Evolutionary conservation across 2,329 filamentous ascomycete species (phyloP).

Genomic region (Diplodia corticola): DNA sequence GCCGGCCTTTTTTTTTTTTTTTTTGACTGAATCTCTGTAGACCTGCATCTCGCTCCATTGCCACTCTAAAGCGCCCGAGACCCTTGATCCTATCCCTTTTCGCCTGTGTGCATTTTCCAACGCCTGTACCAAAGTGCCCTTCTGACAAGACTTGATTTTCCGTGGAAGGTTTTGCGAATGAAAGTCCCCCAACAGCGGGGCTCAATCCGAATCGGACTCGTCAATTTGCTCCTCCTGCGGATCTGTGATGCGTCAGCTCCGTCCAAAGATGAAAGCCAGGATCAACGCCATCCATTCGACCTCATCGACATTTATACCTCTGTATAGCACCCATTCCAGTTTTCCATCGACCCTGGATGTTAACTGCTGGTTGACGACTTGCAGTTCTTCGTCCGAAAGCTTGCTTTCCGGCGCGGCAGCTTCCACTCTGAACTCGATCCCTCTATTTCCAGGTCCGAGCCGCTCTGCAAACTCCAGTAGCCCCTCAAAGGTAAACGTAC

Average conservation of each 20-base stretch:
- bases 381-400: constrained; percentile 43
- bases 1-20: not conserved
- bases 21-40: not conserved
- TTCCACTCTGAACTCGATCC: constrained; percentile 46
- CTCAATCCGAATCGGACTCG: constrained; percentile 45
- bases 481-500: constrained; percentile 55
- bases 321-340: constrained; percentile 46
- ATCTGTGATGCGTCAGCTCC: constrained; percentile 34
- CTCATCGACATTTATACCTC: constrained; percentile 38
- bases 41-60: not conserved
- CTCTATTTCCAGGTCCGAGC: constrained; percentile 44
- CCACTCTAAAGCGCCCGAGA: not conserved
- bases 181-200: not conserved
- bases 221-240: constrained; percentile 48
- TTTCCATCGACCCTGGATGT: constrained; percentile 44
- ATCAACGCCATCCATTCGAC: not conserved
- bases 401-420: constrained; percentile 47
- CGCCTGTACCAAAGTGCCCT: not conserved
- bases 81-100: not conserved
- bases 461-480: constrained; percentile 49
- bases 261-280: too few relatives aligned
- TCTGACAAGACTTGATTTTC: not conserved
- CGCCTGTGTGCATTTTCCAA: not conserved
- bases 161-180: not conserved
- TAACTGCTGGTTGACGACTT: constrained; percentile 41